Percentiles rank a stretch among this genome's conserved stretches.
Conservation (phyloP, 1,284 basidiomycete species). For the Ganoderma sp. region DNA sequence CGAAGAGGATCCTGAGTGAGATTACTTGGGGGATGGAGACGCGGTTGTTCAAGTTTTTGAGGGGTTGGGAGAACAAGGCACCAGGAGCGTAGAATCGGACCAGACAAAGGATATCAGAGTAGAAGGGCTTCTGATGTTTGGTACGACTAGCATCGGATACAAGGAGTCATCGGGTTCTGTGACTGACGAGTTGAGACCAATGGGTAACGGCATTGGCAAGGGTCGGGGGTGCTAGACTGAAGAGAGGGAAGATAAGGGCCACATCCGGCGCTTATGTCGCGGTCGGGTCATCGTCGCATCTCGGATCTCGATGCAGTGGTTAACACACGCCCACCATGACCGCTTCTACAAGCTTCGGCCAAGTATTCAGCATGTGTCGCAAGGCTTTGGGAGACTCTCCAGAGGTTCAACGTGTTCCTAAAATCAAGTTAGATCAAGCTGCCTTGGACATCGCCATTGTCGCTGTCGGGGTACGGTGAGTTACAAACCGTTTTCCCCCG, state of each 20-base stretch:
- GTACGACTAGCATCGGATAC: not conserved
- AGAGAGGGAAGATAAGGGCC: not conserved
- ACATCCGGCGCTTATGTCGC: not conserved
- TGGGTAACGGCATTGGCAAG: not conserved
- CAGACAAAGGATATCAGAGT: not conserved
- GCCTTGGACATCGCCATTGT: conserved; percentile 26
- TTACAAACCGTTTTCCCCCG: not conserved
- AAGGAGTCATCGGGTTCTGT: not conserved
- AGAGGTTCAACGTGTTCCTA: conserved; percentile 18
- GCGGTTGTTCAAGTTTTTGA: conserved; percentile 7
- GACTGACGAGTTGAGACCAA: not conserved
- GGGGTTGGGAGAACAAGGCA: conserved; percentile 1
- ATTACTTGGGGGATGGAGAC: conserved; percentile 2
- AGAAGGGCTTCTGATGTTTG: not conserved
- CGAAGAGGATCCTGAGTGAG: conserved; percentile 7
- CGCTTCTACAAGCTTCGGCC: not conserved
- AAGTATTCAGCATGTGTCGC: not conserved
- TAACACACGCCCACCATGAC: not conserved
- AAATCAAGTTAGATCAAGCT: conserved; percentile 17
- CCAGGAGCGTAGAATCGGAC: not conserved
- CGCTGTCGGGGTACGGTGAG: conserved; percentile 26
- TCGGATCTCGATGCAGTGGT: not conserved
- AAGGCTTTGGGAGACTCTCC: not conserved
- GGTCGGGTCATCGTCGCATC: no score
- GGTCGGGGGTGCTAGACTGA: no score